Percentiles rank a stretch among this genome's conserved stretches.
These are phyloP conservation scores for Melampsora larici-populina DNA, from an alignment of 1,284 basidiomycete species.

Conservation along the genomic window DNA sequence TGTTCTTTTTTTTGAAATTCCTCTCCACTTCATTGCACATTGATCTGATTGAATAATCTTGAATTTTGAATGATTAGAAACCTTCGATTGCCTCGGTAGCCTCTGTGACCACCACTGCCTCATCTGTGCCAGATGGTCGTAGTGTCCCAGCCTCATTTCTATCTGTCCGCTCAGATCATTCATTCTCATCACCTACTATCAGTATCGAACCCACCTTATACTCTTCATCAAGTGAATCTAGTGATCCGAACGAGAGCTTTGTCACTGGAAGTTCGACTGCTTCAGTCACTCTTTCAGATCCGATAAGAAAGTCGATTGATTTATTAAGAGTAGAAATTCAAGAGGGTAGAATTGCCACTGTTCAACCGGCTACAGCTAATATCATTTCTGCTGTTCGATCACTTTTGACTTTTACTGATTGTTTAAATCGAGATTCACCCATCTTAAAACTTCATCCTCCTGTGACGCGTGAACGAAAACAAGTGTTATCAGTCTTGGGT, in stretches of 20 bases:
- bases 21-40: slow-evolving; percentile 40
- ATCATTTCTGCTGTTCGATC: slow-evolving; percentile 93
- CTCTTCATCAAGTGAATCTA: neutral
- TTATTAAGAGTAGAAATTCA: neutral
- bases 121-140: slow-evolving; percentile 45
- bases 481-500: slow-evolving; percentile 76
- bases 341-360: neutral
- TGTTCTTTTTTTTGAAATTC: neutral
- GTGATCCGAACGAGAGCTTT: neutral
- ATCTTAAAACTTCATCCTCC: slow-evolving; percentile 66
- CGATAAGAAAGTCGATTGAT: slow-evolving; percentile 1
- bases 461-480: slow-evolving; percentile 73
- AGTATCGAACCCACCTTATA: neutral
- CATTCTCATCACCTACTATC: neutral
- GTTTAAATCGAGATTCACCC: slow-evolving; percentile 75
- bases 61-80: too few relatives aligned
- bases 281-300: slow-evolving; percentile 46
- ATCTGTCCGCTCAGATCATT: slow-evolving; percentile 56
- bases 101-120: slow-evolving; percentile 23
- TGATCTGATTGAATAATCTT: too few relatives aligned
- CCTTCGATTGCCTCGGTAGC: slow-evolving; percentile 46
- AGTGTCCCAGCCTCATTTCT: slow-evolving; percentile 58
- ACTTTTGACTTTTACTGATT: slow-evolving; percentile 77
- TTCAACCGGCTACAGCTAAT: slow-evolving; percentile 21
- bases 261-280: slow-evolving; percentile 56